Percentiles rank a stretch among this genome's conserved stretches.
These are phyloP conservation scores for Shiraia sp. DNA, from an alignment of 2,329 filamentous ascomycete genomes.

Conservation along the genomic window DNA sequence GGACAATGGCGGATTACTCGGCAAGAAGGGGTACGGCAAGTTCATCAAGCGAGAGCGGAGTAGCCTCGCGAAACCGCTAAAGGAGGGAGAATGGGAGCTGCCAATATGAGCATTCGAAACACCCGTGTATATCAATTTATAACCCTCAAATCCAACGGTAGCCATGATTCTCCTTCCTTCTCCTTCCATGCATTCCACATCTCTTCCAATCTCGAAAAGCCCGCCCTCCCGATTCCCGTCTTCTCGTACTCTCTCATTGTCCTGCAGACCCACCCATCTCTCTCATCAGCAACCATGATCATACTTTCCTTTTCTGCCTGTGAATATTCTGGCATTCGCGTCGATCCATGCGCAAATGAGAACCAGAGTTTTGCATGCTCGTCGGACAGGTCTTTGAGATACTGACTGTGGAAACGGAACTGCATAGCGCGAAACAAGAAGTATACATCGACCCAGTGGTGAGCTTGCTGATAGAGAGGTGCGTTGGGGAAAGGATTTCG, in stretches of 20 bases:
- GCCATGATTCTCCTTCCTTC: constrained; percentile 10
- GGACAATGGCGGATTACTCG: constrained; percentile 56
- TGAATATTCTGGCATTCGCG: constrained; percentile 22
- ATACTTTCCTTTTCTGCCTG: constrained; percentile 8
- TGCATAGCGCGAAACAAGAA: constrained; percentile 29
- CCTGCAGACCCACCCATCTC: constrained; percentile 25
- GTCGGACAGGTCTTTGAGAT: constrained; percentile 22
- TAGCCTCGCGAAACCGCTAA: constrained; percentile 41
- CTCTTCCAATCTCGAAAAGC: constrained; percentile 14
- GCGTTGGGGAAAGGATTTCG: constrained; percentile 30
- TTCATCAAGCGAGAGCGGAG: constrained; percentile 53
- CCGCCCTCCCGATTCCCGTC: constrained; percentile 7
- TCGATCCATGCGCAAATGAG: constrained; percentile 21
- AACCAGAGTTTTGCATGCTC: constrained; percentile 27
- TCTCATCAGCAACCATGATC: constrained; percentile 27
- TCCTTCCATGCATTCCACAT: constrained; percentile 17
- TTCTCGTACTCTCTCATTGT: constrained; percentile 16
- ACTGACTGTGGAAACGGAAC: constrained; percentile 18
- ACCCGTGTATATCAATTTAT: background rate
- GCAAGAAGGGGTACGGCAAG: constrained; percentile 53
- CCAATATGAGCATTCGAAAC: constrained; percentile 9
- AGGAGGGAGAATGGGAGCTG: constrained; percentile 25
- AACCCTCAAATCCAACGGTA: constrained; percentile 12
- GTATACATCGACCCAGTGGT: constrained; percentile 37
- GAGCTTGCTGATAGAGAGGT: constrained; percentile 21